A percentile compares a stretch with the other conserved stretches of the same genome.
These are phyloP conservation scores for Colletotrichum destructivum DNA, from an alignment of 2,329 filamentous ascomycete species.

Conservation along the genomic window DNA sequence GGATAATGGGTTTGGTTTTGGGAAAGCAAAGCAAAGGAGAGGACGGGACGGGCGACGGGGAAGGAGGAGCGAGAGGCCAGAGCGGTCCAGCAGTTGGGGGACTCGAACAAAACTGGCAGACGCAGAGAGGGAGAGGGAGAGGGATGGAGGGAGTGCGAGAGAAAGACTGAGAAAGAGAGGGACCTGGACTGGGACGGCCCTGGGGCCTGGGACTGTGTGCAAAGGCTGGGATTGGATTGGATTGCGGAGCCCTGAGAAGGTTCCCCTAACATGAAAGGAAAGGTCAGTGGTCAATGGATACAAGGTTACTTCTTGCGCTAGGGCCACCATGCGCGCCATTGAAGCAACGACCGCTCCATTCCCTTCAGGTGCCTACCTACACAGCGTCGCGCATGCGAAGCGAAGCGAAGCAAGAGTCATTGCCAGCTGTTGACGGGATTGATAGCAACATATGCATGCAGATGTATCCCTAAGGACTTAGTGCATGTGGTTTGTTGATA, in stretches of 20 bases:
- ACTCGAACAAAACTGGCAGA: neutral
- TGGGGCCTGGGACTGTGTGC: conserved; percentile 1
- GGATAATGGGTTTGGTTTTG: conserved; percentile 42
- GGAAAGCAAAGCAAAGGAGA: conserved; percentile 43
- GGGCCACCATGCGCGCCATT: conserved; percentile 35
- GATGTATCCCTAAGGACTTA: neutral
- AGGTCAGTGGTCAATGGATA: conserved; percentile 29
- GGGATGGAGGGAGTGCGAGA: neutral
- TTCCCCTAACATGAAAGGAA: conserved; percentile 41
- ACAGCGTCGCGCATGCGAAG: neutral
- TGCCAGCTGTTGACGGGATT: conserved; percentile 18
- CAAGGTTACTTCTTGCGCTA: conserved; percentile 37
- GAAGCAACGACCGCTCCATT: conserved; percentile 26
- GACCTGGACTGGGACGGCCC: conserved; percentile 2
- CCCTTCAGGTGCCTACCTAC: neutral
- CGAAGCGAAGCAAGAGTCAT: conserved; percentile 10
- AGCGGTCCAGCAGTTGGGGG: conserved; percentile 19
- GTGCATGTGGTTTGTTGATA: no score
- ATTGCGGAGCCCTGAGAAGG: conserved; percentile 39
- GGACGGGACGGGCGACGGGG: conserved; percentile 39
- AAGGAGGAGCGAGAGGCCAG: conserved; percentile 27
- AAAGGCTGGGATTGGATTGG: conserved; percentile 31
- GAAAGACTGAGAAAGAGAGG: conserved; percentile 1
- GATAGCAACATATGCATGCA: neutral
- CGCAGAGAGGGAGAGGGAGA: neutral